phyloP scores from a whole-genome alignment of 2,329 filamentous ascomycete species.

The Epichloe sylvatica region DNA sequence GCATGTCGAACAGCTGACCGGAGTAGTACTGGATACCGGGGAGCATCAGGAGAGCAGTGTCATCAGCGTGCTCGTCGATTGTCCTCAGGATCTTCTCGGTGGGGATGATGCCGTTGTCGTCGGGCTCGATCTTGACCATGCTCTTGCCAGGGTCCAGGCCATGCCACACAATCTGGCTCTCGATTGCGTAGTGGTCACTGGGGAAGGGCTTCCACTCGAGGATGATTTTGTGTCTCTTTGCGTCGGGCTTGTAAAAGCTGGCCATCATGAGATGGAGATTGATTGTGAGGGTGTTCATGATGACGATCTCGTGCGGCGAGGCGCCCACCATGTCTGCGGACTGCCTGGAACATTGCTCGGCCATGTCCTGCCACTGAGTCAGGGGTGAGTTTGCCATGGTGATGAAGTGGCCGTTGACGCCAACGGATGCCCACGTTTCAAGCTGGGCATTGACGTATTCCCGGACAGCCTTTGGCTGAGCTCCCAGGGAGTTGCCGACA shows the following conservation, averaged over 20 bases:
- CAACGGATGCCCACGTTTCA: conserved; percentile 71
- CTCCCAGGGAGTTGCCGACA: conserved; percentile 83
- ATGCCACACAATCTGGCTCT: conserved; percentile 66
- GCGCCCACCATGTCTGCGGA: conserved; percentile 67
- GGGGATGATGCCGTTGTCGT: conserved; percentile 44
- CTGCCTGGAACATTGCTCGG: conserved; percentile 56
- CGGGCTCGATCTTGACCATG: conserved; percentile 61
- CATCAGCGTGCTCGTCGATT: conserved; percentile 61
- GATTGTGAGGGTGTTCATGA: conserved; percentile 76
- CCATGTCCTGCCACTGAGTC: conserved; percentile 63
- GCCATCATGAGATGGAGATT: conserved; percentile 75
- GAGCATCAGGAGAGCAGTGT: conserved; percentile 63
- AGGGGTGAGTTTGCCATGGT: conserved; percentile 53
- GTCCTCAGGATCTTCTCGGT: conserved; percentile 57
- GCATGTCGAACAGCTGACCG: conserved; percentile 76
- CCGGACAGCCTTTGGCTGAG: conserved; percentile 59
- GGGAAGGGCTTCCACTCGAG: conserved; percentile 87
- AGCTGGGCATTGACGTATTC: conserved; percentile 58
- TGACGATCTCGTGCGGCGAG: conserved; percentile 56
- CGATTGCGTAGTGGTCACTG: conserved; percentile 72
- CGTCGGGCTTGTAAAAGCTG: conserved; percentile 63
- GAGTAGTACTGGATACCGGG: conserved; percentile 89
- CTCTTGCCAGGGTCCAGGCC: conserved; percentile 49
- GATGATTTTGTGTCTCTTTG: conserved; percentile 59
- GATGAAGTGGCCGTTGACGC: conserved; percentile 72